Conservation (phyloP, 2,329 filamentous ascomycete genomes). For the Stachybotrys elegans region DNA sequence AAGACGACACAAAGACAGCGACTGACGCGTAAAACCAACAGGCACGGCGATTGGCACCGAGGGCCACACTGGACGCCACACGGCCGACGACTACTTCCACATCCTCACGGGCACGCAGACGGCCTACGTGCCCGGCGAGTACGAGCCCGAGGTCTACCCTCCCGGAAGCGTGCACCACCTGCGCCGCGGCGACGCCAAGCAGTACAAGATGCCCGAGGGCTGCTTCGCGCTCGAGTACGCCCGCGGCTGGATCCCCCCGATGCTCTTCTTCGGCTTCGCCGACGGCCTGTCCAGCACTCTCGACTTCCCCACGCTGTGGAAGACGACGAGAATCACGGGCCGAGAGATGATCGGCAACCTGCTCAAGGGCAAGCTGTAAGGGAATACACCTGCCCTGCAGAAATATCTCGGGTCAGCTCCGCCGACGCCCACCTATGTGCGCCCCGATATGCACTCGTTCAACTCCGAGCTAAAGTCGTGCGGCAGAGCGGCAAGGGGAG, state of each 20-base stretch:
- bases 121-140: slow-evolving; percentile 66
- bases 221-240: slow-evolving; percentile 84
- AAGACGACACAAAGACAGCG: slow-evolving; percentile 3
- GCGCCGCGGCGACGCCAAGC: slow-evolving; percentile 65
- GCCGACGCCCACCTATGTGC: too few species aligned
- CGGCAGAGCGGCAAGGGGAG: too few species aligned
- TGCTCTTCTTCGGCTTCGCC: slow-evolving; percentile 86
- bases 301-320: slow-evolving; percentile 80
- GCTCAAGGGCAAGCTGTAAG: slow-evolving; percentile 63
- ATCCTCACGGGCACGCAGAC: slow-evolving; percentile 75
- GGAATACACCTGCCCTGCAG: too few species aligned
- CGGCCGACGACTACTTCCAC: slow-evolving; percentile 91
- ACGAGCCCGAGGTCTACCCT: slow-evolving; percentile 64
- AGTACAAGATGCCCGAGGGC: slow-evolving; percentile 73
- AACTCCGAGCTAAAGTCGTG: too few species aligned
- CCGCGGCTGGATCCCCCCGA: slow-evolving; percentile 85
- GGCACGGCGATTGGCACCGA: slow-evolving; percentile 77
- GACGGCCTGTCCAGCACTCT: slow-evolving; percentile 76
- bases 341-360: slow-evolving; percentile 73
- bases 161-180: slow-evolving; percentile 69
- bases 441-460: too few species aligned
- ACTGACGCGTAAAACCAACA: slow-evolving; percentile 4
- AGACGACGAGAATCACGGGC: slow-evolving; percentile 68
- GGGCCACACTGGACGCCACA: slow-evolving; percentile 83
- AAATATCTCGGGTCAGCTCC: too few species aligned